These are phyloP conservation scores for Daldinia loculata DNA, from an alignment of 495 filamentous ascomycete species.

Conservation along the genomic window DNA sequence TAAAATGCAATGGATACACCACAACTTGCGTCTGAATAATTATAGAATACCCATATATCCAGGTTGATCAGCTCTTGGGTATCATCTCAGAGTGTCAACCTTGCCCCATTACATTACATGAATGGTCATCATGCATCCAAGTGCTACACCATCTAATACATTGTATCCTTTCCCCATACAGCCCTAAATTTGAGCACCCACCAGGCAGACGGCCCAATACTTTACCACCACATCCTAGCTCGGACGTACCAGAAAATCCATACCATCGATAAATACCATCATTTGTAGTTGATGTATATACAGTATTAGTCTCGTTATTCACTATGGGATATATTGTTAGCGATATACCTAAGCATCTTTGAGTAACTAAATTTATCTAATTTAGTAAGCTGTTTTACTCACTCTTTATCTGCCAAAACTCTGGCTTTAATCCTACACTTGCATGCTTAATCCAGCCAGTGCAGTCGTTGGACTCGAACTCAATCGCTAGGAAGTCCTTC, in stretches of 20 bases:
- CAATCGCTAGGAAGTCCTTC: slow-evolving; percentile 21
- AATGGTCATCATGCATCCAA: slow-evolving; percentile 18
- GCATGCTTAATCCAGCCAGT: slow-evolving; percentile 24
- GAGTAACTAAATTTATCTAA: not conserved
- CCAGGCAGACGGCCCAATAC: slow-evolving; percentile 14
- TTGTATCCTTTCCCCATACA: slow-evolving; percentile 9
- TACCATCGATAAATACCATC: slow-evolving; percentile 38
- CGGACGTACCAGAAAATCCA: slow-evolving; percentile 14
- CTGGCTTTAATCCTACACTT: slow-evolving; percentile 18
- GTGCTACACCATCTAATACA: slow-evolving; percentile 34
- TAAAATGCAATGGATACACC: too few relatives aligned
- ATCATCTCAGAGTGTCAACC: not conserved
- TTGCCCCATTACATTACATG: slow-evolving; percentile 24
- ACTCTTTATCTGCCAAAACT: slow-evolving; percentile 36
- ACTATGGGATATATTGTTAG: slow-evolving; percentile 19
- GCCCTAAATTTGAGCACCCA: slow-evolving; percentile 14
- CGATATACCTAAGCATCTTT: not conserved
- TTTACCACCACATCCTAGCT: slow-evolving; percentile 21
- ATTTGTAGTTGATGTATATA: slow-evolving; percentile 23
- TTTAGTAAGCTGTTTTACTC: not conserved
- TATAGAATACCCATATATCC: too few relatives aligned
- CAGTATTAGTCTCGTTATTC: slow-evolving; percentile 23
- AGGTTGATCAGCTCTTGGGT: not conserved
- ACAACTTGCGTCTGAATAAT: too few relatives aligned
- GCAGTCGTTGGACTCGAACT: slow-evolving; percentile 30